Evolutionary conservation across 2,329 filamentous ascomycete genomes (phyloP).

Genomic region (Mariannaea sp.): DNA sequence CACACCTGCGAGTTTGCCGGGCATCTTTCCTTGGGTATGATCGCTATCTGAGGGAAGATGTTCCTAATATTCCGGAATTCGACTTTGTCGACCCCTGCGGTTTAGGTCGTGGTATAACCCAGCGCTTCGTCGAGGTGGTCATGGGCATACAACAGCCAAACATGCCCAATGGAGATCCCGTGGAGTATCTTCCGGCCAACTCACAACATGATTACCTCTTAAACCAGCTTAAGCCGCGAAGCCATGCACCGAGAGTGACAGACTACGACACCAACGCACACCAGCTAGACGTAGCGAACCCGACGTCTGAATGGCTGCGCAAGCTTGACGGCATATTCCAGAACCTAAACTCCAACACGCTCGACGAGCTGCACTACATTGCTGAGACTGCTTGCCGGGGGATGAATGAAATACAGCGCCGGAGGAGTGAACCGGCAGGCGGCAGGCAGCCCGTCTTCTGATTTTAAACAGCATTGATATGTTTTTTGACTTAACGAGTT

Average conservation of each 20-base stretch:
- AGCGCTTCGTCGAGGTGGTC: constrained; percentile 54
- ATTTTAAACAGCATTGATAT: constrained; percentile 41
- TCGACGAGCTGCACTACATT: constrained; percentile 51
- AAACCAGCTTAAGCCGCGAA: constrained; percentile 33
- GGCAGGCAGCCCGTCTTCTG: constrained; percentile 39
- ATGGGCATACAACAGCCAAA: constrained; percentile 47
- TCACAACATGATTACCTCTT: constrained; percentile 35
- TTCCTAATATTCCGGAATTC: constrained; percentile 39
- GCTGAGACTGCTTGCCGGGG: constrained; percentile 50
- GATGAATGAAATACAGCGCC: constrained; percentile 49
- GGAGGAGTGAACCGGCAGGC: constrained; percentile 35
- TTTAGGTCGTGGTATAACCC: constrained; percentile 47
- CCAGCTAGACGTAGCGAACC: constrained; percentile 45
- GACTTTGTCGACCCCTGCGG: constrained; percentile 50
- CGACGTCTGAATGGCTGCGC: constrained; percentile 49
- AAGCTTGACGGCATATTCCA: constrained; percentile 52
- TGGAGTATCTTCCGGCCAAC: constrained; percentile 43
- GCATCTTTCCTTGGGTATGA: constrained; percentile 52
- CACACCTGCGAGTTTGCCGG: constrained; percentile 48
- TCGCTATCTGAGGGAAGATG: constrained; percentile 44
- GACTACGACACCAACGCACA: constrained; percentile 47
- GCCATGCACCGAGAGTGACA: constrained; percentile 33
- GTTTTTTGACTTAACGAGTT: constrained; percentile 21
- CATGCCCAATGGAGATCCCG: constrained; percentile 39
- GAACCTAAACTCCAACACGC: constrained; percentile 50